Conservation (phyloP, 495 filamentous ascomycete genomes). For the Pseudomonodictys pantanalensis region DNA sequence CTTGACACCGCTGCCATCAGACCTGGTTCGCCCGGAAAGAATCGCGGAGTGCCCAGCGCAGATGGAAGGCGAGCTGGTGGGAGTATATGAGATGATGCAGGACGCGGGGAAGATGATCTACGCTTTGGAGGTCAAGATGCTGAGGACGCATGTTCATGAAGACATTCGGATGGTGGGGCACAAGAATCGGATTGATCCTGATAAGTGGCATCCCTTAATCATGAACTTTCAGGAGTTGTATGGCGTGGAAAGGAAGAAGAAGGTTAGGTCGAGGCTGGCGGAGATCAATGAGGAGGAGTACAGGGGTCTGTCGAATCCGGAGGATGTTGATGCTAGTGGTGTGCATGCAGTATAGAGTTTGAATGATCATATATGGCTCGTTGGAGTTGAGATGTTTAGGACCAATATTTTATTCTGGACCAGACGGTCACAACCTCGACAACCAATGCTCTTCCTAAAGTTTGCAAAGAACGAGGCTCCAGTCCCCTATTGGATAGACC, state of each 20-base stretch:
- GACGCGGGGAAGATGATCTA: constrained; percentile 31
- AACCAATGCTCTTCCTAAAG: too few relatives aligned
- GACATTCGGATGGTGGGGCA: constrained; percentile 37
- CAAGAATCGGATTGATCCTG: constrained; percentile 46
- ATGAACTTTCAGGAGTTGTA: constrained; percentile 48
- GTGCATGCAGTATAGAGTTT: too few relatives aligned
- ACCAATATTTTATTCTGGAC: too few relatives aligned
- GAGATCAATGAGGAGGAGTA: constrained; percentile 44
- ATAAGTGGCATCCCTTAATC: constrained; percentile 45
- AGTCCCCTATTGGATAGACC: too few relatives aligned
- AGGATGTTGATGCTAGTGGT: too few relatives aligned
- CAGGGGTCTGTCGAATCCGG: too few relatives aligned
- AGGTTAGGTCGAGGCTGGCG: constrained; percentile 36
- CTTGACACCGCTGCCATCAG: constrained; percentile 39
- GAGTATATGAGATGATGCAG: constrained; percentile 38
- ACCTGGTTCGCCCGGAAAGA: constrained; percentile 29
- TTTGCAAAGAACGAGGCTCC: too few relatives aligned
- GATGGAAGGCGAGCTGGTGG: constrained; percentile 44
- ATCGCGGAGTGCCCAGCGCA: constrained; percentile 46
- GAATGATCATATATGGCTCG: too few relatives aligned
- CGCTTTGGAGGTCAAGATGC: constrained; percentile 26
- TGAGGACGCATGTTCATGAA: constrained; percentile 26
- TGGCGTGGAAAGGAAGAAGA: constrained; percentile 36
- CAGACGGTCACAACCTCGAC: too few relatives aligned
- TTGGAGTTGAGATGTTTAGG: too few relatives aligned